Evolutionary conservation across 2,329 filamentous ascomycete genomes (phyloP).

Genomic region (Trichoderma koningii): DNA sequence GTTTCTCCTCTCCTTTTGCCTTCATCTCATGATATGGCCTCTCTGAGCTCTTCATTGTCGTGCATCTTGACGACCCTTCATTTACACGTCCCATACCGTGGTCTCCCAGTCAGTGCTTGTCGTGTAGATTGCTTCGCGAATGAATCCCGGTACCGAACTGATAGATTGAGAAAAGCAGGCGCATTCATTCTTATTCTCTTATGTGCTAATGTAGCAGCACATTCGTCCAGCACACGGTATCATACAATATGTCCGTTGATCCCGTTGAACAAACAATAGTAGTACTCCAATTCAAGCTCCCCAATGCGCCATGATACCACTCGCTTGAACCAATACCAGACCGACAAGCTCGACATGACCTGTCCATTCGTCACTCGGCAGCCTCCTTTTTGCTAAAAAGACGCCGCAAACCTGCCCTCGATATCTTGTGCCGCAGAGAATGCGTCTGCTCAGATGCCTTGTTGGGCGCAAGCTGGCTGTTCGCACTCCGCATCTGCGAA

Average conservation of each 20-base stretch:
- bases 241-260: not conserved
- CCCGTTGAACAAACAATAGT: not conserved
- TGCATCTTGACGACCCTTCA: not conserved
- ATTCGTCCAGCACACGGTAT: not conserved
- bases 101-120: not conserved
- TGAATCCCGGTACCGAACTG: not conserved
- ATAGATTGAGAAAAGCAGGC: not conserved
- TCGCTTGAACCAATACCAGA: not conserved
- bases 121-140: no score
- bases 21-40: not conserved
- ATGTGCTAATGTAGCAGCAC: not conserved
- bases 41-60: fast-evolving
- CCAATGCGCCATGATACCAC: not conserved
- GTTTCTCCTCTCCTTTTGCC: not conserved
- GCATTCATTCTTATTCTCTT: not conserved
- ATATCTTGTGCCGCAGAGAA: slow-evolving; percentile 30
- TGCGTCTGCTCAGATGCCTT: slow-evolving; percentile 22
- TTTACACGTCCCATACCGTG: no score
- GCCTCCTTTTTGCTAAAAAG: slow-evolving; percentile 24
- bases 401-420: slow-evolving; percentile 30
- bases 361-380: not conserved
- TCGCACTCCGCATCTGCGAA: not conserved
- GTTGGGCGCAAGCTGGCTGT: not conserved
- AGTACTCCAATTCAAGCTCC: not conserved
- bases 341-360: not conserved